phyloP scores from a whole-genome alignment of 345 rosid genomes.

The Zanthoxylum bungeanum region DNA sequence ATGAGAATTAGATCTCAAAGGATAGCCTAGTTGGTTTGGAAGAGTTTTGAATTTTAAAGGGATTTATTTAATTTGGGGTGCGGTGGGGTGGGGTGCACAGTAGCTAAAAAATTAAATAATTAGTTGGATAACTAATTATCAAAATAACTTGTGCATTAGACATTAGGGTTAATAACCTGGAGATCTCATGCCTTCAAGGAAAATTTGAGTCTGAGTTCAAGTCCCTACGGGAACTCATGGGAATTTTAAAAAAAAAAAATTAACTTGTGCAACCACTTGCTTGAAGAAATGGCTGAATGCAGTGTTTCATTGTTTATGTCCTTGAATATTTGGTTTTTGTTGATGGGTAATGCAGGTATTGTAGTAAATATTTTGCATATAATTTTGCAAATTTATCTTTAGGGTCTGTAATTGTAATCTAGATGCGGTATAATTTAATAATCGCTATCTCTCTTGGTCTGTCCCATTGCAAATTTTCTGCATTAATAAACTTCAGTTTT shows the following conservation, averaged over 20 bases:
- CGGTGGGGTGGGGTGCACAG: too few relatives aligned
- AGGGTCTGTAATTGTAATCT: not conserved
- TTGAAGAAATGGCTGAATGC: not conserved
- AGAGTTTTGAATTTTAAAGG: too few relatives aligned
- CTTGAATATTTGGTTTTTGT: not conserved
- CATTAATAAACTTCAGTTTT: not conserved
- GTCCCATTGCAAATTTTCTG: not conserved
- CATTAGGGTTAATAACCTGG: too few relatives aligned
- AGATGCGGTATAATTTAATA: not conserved
- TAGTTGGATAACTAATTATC: not conserved
- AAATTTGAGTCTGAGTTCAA: too few relatives aligned
- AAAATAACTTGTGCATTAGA: not conserved
- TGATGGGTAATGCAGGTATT: not conserved
- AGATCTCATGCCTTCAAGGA: too few relatives aligned
- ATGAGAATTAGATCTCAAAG: too few relatives aligned
- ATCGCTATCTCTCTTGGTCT: not conserved
- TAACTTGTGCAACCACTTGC: not conserved
- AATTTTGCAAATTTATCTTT: not conserved
- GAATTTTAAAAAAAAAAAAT: too few relatives aligned
- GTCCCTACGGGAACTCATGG: too few relatives aligned
- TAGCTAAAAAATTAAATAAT: too few relatives aligned
- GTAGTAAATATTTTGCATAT: not conserved
- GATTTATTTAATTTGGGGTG: too few relatives aligned
- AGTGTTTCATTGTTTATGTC: not conserved
- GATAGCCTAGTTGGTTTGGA: too few relatives aligned